These are phyloP conservation scores for Talaromyces sp. DNA, from an alignment of 2,329 filamentous ascomycete species.

Conservation along the genomic window DNA sequence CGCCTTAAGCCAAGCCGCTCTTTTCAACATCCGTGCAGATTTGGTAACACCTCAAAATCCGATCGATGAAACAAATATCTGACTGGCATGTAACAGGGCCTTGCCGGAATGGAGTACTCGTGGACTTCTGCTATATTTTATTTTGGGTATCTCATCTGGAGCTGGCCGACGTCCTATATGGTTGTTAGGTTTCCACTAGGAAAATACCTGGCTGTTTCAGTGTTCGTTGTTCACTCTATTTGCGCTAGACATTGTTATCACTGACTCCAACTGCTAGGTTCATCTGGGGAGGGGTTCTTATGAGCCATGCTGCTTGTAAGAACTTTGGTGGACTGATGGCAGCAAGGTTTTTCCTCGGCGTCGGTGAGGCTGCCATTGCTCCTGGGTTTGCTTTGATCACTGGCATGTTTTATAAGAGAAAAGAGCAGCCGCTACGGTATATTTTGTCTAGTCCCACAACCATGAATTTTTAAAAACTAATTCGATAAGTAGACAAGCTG, in stretches of 20 bases:
- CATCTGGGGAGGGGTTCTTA: slow-evolving; percentile 42
- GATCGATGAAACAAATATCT: background rate
- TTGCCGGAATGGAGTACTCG: slow-evolving; percentile 4
- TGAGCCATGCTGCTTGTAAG: slow-evolving; percentile 42
- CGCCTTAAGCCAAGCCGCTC: slow-evolving; percentile 23
- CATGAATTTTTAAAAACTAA: background rate
- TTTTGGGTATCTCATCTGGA: slow-evolving; percentile 7
- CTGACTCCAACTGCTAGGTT: background rate
- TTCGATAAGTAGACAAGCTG: background rate
- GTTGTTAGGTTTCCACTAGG: slow-evolving; percentile 3
- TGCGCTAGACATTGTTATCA: background rate
- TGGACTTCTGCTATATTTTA: slow-evolving; percentile 5
- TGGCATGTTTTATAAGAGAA: slow-evolving; percentile 41
- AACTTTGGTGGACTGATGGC: slow-evolving; percentile 43
- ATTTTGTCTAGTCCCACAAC: background rate
- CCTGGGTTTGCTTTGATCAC: slow-evolving; percentile 41
- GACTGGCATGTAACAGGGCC: background rate
- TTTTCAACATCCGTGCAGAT: slow-evolving; percentile 21
- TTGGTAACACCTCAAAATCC: slow-evolving; percentile 9
- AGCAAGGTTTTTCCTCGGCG: slow-evolving; percentile 47
- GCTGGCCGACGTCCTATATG: background rate
- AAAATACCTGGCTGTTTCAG: slow-evolving; percentile 2
- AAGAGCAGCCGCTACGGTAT: slow-evolving; percentile 43
- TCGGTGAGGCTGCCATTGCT: slow-evolving; percentile 48
- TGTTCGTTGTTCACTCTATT: background rate